Evolutionary conservation across 306 rosid genomes (phyloP), one percentile per base, ranked within the genome.

Genomic region (Castanopsis chinensis): DNA sequence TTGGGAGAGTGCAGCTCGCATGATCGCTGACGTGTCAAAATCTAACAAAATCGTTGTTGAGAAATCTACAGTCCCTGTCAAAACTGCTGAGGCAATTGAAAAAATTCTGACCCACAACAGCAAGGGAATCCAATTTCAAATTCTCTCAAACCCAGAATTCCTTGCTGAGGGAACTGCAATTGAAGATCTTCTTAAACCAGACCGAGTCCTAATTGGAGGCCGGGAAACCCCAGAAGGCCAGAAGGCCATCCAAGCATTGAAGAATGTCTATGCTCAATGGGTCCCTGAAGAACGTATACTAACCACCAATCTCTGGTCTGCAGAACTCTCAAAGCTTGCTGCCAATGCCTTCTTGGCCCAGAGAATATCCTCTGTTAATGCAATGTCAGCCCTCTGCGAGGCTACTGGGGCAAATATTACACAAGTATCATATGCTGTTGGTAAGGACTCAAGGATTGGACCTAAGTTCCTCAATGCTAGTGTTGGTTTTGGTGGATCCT

Each of bases 321-420:
- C 98, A 3, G 97, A 92, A 79, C 89, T 94, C 71, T 94, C 98
- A 52, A 94, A 94, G 88, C 97, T 94, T 49, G 98, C 98, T 65
- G 98, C 97, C 51, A 94, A 94, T 72, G 97, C 98, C 73, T 94
- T 94, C 86, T 92, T 94, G 92, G 98, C 98, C 20, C 98, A 94
- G 74, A 92, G 97, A 55, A 94, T 94, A 67, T 94, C 98, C 28
- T 94, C 98, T 61, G 98, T 92, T 3, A 94, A 94, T 72, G 97
- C 98, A 60, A 92, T 94, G 95, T 94, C 98, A 74, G 97, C 98
- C 11, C 98, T 94, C 49, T 94, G 98, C n/a, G 98, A 94, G 88
- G 97, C 97, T 54, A 94, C 98, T 3, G 97, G 98, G 8, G 98
- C 98, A 64, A 85, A 94, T 58, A 83, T 94, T 15, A 18, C 85